Conservation (phyloP, 192 early-diverging fungal genomes). For the Entomortierella lignicola region DNA sequence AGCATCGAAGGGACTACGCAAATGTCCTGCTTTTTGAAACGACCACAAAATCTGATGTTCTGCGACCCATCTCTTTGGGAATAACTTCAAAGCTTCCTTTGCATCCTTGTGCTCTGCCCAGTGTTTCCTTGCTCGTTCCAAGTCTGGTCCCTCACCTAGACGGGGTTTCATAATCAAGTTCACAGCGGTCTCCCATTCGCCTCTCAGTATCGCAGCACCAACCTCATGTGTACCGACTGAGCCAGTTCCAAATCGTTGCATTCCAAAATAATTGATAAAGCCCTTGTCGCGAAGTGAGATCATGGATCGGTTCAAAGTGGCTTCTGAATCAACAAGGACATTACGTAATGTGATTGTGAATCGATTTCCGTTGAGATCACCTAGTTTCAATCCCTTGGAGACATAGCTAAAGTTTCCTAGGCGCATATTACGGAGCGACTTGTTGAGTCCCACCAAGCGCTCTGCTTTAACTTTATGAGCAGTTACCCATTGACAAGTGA, state of each 20-base stretch:
- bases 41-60: slow-evolving; percentile 77
- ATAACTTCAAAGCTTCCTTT: slow-evolving; percentile 63
- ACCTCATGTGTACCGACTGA: slow-evolving; percentile 83
- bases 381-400: slow-evolving; percentile 74
- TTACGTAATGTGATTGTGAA: slow-evolving; percentile 85
- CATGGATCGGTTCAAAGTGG: slow-evolving; percentile 67
- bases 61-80: slow-evolving; percentile 76
- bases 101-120: slow-evolving; percentile 79
- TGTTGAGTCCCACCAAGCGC: slow-evolving; percentile 66
- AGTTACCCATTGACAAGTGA: slow-evolving; percentile 89
- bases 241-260: slow-evolving; percentile 97
- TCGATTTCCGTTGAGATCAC: slow-evolving; percentile 90
- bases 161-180: slow-evolving; percentile 89
- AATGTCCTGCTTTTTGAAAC: slow-evolving; percentile 61
- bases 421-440: slow-evolving; percentile 61
- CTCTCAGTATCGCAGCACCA: slow-evolving; percentile 79
- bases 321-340: slow-evolving; percentile 61
- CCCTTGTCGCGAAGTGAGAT: slow-evolving; percentile 76
- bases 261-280: slow-evolving; percentile 97
- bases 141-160: slow-evolving; percentile 74
- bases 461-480: slow-evolving; percentile 70
- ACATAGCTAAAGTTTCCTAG: slow-evolving; percentile 86
- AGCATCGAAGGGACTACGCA: slow-evolving; percentile 68
- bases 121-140: slow-evolving; percentile 69
- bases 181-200: slow-evolving; percentile 77